Conservation (phyloP, 805 yeast species). For the Grigorovia jiainica region DNA sequence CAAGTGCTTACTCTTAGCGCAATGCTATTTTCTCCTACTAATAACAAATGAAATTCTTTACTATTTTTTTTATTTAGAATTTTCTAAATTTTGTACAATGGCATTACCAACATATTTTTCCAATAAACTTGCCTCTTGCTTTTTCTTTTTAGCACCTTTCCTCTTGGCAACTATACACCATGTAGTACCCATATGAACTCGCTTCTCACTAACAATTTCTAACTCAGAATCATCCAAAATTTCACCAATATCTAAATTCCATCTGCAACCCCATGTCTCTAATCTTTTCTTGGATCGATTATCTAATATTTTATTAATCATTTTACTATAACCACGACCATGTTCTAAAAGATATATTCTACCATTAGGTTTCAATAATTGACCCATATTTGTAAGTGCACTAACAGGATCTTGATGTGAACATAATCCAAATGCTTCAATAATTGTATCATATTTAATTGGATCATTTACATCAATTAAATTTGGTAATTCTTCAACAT, state of each 20-base stretch:
- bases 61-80: neutral
- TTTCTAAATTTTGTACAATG: conserved; percentile 1
- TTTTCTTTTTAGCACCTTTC: conserved; percentile 49
- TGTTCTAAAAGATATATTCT: conserved; percentile 82
- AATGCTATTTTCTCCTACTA: too few relatives aligned
- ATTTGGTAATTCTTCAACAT: conserved; percentile 69
- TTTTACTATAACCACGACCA: conserved; percentile 76
- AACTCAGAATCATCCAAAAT: conserved; percentile 75
- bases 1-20: too few relatives aligned
- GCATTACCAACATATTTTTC: conserved; percentile 39
- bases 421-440: conserved; percentile 92
- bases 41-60: too few relatives aligned
- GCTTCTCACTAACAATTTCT: conserved; percentile 67
- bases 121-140: conserved; percentile 38
- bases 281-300: conserved; percentile 74
- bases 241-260: conserved; percentile 92
- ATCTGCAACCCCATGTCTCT: conserved; percentile 92
- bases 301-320: conserved; percentile 73
- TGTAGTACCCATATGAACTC: conserved; percentile 87
- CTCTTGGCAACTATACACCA: conserved; percentile 74
- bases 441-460: conserved; percentile 78
- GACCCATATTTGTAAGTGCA: conserved; percentile 66
- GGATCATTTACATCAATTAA: conserved; percentile 35
- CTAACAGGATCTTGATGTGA: conserved; percentile 89
- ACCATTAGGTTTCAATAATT: conserved; percentile 79